Conservation (phyloP, 257 asterid genomes). For the Knoxia roxburghii region DNA sequence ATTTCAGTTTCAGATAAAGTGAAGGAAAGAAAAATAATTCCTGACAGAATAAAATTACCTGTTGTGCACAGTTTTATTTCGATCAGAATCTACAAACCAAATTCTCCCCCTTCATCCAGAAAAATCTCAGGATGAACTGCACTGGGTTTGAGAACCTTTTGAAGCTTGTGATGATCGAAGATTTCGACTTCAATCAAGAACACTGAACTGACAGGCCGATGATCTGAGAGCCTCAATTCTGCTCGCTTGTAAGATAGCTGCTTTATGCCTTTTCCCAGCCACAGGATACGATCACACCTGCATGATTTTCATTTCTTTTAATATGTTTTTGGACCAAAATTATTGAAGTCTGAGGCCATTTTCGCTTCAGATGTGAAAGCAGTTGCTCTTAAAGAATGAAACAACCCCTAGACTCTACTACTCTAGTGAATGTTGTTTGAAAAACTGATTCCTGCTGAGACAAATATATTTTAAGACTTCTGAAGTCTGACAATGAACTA, state of each 20-base stretch:
- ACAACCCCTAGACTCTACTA: background rate
- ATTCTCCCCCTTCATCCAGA: conserved; percentile 29
- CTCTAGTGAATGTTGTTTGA: background rate
- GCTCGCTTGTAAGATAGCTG: conserved; percentile 61
- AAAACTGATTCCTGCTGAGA: background rate
- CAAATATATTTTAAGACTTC: background rate
- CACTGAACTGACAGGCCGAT: conserved; percentile 73
- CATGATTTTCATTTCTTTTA: conserved; percentile 4
- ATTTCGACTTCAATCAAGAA: conserved; percentile 76
- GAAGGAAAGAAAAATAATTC: background rate
- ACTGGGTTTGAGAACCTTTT: conserved; percentile 62
- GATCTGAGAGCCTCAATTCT: conserved; percentile 69
- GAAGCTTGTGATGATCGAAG: conserved; percentile 71
- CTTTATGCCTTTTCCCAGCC: conserved; percentile 86
- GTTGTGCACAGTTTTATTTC: background rate
- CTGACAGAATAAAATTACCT: background rate
- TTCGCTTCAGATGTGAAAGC: too few species aligned
- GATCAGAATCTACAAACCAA: conserved; percentile 7
- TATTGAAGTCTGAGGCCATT: background rate
- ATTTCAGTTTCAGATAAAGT: background rate
- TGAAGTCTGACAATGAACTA: too few species aligned
- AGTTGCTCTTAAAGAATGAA: background rate
- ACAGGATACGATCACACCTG: conserved; percentile 95
- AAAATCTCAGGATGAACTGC: conserved; percentile 67
- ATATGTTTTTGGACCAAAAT: background rate